A percentile compares a stretch with the other conserved stretches of the same genome.
Evolutionary conservation across 1,139 yeast genomes (phyloP).

Genomic region (Nematodospora anomalae): DNA sequence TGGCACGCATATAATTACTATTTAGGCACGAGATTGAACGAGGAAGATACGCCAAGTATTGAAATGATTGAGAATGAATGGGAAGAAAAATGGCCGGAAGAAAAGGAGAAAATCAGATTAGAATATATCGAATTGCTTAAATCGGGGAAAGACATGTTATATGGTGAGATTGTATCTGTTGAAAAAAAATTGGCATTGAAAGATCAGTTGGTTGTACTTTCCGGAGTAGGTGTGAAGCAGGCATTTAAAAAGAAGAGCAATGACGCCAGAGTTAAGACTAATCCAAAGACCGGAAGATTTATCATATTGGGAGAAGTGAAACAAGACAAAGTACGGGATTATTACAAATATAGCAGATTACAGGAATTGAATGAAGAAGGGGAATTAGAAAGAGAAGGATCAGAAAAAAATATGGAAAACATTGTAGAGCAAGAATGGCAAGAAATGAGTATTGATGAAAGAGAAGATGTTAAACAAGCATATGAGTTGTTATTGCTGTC

Average conservation of each 20-base stretch:
- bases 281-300: neutral
- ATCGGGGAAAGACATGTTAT: conserved; percentile 31
- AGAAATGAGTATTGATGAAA: conserved; percentile 24
- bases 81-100: conserved; percentile 15
- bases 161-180: conserved; percentile 31
- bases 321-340: conserved; percentile 1
- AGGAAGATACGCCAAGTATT: neutral
- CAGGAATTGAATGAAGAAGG: too few relatives aligned
- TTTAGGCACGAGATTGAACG: conserved; percentile 2
- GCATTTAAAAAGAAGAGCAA: neutral
- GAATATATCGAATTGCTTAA: conserved; percentile 30
- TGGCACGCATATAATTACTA: conserved; percentile 8
- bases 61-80: conserved; percentile 4
- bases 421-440: conserved; percentile 34
- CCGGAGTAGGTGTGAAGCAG: conserved; percentile 3
- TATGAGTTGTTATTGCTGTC: conserved; percentile 26
- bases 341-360: conserved; percentile 2
- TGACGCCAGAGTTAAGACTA: neutral
- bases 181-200: conserved; percentile 13
- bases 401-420: neutral
- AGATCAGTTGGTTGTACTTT: neutral
- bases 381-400: neutral
- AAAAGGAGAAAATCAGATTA: conserved; percentile 25
- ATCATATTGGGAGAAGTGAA: neutral
- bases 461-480: conserved; percentile 27